These are phyloP conservation scores for Kwoniella sp. DNA, from an alignment of 768 basidiomycete genomes.

Conservation along the genomic window DNA sequence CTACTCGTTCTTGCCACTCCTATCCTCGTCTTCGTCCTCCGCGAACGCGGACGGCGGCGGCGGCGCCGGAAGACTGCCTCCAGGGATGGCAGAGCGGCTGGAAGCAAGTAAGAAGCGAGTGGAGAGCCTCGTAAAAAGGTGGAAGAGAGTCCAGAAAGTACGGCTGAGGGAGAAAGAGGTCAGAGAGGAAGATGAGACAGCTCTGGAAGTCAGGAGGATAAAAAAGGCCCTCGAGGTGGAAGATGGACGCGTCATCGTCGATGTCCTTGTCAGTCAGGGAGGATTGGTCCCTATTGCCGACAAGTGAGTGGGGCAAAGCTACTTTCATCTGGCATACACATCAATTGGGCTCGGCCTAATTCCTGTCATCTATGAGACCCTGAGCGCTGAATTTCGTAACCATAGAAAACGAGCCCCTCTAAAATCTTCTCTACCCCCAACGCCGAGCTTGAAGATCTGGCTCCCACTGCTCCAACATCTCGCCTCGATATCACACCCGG, in stretches of 20 bases:
- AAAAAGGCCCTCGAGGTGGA: slow-evolving; percentile 61
- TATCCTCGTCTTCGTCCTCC: slow-evolving; percentile 59
- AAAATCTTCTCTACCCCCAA: slow-evolving; percentile 17
- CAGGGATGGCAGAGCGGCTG: neutral
- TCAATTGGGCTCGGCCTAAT: too few species aligned
- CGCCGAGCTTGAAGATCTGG: slow-evolving; percentile 46
- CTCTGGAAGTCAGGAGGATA: slow-evolving; percentile 54
- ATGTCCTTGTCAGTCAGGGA: slow-evolving; percentile 70
- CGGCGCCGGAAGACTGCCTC: slow-evolving; percentile 60
- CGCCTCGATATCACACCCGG: slow-evolving; percentile 7
- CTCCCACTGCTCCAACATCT: slow-evolving; percentile 39
- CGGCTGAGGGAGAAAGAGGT: slow-evolving; percentile 61
- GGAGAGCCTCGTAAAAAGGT: slow-evolving; percentile 57
- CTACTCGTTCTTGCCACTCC: slow-evolving; percentile 64
- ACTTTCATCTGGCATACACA: too few species aligned
- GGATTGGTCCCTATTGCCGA: slow-evolving; percentile 78
- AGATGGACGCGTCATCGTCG: slow-evolving; percentile 71
- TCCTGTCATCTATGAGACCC: too few species aligned
- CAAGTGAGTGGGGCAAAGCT: slow-evolving; percentile 70
- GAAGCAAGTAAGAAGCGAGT: slow-evolving; percentile 62
- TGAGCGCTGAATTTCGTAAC: too few species aligned
- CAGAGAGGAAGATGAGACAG: slow-evolving; percentile 52
- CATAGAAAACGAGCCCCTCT: slow-evolving; percentile 2
- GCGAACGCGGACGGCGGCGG: slow-evolving; percentile 72
- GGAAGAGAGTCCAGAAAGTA: slow-evolving; percentile 61